Percentiles rank a stretch among this genome's conserved stretches.
Conservation (phyloP, 2,329 filamentous ascomycete species). For the Colletotrichum lini region DNA sequence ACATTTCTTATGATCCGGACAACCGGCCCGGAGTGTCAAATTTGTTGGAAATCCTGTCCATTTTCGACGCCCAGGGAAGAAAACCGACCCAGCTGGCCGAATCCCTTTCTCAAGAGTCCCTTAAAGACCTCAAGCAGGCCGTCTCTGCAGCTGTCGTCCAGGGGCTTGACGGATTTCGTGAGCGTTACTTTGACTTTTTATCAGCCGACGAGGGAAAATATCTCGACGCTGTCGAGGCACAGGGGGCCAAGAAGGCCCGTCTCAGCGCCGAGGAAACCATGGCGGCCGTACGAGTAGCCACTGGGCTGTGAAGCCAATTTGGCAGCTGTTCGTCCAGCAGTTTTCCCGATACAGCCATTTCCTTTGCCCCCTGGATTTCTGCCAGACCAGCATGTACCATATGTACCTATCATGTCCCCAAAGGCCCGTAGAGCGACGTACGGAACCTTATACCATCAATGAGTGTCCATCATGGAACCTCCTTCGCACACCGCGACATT, state of each 20-base stretch:
- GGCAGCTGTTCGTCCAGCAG: too few species aligned
- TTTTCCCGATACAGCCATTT: neutral
- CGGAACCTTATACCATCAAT: neutral
- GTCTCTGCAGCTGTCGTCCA: conserved; percentile 71
- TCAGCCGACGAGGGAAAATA: conserved; percentile 61
- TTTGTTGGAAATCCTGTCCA: conserved; percentile 83
- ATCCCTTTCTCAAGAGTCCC: conserved; percentile 54
- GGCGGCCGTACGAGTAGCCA: conserved; percentile 64
- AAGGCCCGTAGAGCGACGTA: neutral
- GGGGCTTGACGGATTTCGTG: conserved; percentile 68
- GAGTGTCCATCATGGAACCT: neutral
- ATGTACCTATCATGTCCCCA: neutral
- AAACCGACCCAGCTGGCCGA: conserved; percentile 58
- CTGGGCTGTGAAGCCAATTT: conserved; percentile 59
- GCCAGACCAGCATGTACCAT: neutral
- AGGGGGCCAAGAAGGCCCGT: conserved; percentile 74
- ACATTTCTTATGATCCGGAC: conserved; percentile 80
- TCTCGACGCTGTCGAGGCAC: conserved; percentile 69
- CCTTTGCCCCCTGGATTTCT: neutral
- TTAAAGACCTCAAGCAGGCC: conserved; percentile 61
- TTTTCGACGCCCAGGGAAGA: conserved; percentile 68
- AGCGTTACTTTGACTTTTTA: conserved; percentile 69
- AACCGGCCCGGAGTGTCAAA: conserved; percentile 88
- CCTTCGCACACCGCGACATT: neutral
- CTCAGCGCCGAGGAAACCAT: conserved; percentile 73